These are phyloP conservation scores for Leptographium wingfieldii DNA, from an alignment of 2,329 filamentous ascomycete species.

Conservation along the genomic window DNA sequence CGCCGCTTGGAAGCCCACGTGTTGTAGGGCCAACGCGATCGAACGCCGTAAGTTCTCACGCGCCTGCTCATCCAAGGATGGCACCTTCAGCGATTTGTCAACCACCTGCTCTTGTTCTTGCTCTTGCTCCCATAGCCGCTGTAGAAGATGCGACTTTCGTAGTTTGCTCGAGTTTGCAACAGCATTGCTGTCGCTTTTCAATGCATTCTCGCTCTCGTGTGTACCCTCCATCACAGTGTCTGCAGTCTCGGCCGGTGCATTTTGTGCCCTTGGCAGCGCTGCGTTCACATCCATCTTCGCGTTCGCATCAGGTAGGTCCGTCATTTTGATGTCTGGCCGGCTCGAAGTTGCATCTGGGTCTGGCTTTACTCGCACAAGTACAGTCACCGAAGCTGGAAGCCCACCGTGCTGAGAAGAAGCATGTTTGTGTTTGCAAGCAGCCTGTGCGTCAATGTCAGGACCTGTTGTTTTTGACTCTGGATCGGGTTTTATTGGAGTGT, in stretches of 20 bases:
- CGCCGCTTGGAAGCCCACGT: slow-evolving; percentile 46
- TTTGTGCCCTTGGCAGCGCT: background rate
- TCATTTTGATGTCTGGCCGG: background rate
- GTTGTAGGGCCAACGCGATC: slow-evolving; percentile 40
- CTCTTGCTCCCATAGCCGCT: slow-evolving; percentile 6
- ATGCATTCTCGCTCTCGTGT: background rate
- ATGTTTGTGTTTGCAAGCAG: background rate
- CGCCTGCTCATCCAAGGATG: slow-evolving; percentile 19
- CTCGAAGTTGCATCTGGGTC: background rate
- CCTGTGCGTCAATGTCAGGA: background rate
- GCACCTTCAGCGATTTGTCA: background rate
- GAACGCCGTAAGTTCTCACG: slow-evolving; percentile 37
- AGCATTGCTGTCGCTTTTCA: background rate
- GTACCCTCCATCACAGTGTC: slow-evolving; percentile 1
- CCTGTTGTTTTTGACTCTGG: background rate
- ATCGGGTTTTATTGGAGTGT: background rate
- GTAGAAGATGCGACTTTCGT: slow-evolving; percentile 7
- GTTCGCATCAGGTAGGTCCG: background rate
- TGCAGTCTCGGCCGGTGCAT: background rate
- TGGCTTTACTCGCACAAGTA: background rate
- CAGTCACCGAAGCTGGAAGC: background rate
- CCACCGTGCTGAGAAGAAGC: background rate
- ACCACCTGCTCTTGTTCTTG: slow-evolving; percentile 1
- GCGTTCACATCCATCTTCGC: background rate
- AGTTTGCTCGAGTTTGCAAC: background rate